These are phyloP conservation scores for Heterobasidion parviporum DNA, from an alignment of 1,284 basidiomycete species.

Conservation along the genomic window DNA sequence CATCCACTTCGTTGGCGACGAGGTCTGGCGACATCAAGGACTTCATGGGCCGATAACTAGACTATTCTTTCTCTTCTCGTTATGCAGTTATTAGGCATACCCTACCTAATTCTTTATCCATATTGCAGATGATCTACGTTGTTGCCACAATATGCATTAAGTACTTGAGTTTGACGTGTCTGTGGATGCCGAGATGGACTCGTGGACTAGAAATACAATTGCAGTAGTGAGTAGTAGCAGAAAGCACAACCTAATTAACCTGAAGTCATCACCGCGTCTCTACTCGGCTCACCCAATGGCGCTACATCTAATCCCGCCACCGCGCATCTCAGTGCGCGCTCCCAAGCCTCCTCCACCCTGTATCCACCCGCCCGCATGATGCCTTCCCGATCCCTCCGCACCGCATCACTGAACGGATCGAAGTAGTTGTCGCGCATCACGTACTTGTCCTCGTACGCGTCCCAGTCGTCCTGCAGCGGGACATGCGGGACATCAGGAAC, in stretches of 20 bases:
- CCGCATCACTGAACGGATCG: constrained; percentile 67
- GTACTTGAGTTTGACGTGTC: no score
- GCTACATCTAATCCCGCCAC: constrained; percentile 66
- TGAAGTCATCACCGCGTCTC: constrained; percentile 32
- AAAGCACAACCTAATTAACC: constrained; percentile 17
- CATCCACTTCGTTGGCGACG: no score
- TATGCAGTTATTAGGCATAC: no score
- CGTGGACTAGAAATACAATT: no score
- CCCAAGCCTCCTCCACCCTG: constrained; percentile 78
- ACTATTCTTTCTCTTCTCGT: no score
- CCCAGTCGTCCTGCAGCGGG: constrained; percentile 66
- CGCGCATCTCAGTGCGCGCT: constrained; percentile 69
- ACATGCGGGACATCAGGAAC: constrained; percentile 72
- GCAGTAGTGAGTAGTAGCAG: no score
- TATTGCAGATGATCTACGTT: no score
- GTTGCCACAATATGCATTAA: no score
- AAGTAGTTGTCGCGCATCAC: constrained; percentile 47
- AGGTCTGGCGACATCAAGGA: no score
- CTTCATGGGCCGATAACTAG: no score
- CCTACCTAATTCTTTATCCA: no score
- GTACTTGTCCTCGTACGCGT: constrained; percentile 67
- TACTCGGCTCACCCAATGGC: constrained; percentile 23
- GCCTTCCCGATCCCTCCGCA: constrained; percentile 68
- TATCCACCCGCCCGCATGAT: constrained; percentile 85
- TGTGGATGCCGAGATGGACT: no score